Base-by-base conservation (phyloP, 805 yeast species). In the Candida germanica region DNA sequence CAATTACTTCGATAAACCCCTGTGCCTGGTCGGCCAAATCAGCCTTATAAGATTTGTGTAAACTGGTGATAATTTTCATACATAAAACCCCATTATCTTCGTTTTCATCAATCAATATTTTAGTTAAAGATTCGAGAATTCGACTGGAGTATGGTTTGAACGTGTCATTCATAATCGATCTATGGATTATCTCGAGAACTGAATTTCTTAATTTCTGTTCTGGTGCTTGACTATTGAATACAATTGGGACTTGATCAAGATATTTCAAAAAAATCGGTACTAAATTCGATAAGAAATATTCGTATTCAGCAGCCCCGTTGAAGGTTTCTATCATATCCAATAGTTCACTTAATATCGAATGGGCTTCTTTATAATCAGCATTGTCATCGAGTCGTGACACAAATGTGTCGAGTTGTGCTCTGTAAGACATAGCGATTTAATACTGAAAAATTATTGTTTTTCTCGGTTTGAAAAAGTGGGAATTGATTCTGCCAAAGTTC, bases 11-110 rank as follows among this genome's bases (percentile, higher is more conserved):
- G 25, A 91, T 75, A 48, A 93, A 94, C 2, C 82, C 80, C 43
- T 76, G 81, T 2, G 91, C 95, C 47, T 81, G 79, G 12, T 79
- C 88, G 12, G 73, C 66, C 35, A 89, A 63, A 16, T 69, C 65
- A 10, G 71, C 54, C 62, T 87, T 91, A 64, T 84, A 91, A 1
- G 89, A 77, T 56, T 93, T 84, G 64, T 89, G 96, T 31, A 91
- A 64, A 20, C 83, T 76, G 12, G 97, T 87, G 33, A 89, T 71
- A 37, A 87, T 81, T 54, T 87, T 88, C 83, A 93, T 79, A 57
- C 95, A 83, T 34, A 87, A 69, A 1, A 88, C 87, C 33, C 98
- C 98, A 56, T 93, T 93, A 43, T 89, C 97, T 58, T 94, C 99
- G 56, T 93, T 93, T 53, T 94, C 99, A 11, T 64, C 69, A 13